Conservation (phyloP, 345 rosid species). For the Pelargonium nanum region DNA sequence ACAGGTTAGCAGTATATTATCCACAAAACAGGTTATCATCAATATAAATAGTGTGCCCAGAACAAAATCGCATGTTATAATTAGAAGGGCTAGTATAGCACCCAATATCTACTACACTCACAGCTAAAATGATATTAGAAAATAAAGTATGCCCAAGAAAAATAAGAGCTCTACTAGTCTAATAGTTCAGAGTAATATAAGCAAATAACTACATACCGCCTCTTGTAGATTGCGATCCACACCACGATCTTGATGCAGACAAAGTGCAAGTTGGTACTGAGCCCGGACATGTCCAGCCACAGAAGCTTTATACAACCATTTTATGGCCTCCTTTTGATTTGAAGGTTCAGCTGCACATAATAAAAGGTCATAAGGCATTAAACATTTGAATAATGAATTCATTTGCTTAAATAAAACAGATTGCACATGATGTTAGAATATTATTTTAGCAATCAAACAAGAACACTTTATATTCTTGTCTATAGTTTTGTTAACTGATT, state of each 20-base stretch:
- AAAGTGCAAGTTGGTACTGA: constrained; percentile 80
- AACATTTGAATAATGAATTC: too few relatives aligned
- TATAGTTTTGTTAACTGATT: too few relatives aligned
- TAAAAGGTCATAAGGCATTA: background rate
- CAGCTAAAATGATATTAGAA: background rate
- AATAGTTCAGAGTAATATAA: background rate
- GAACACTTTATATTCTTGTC: too few relatives aligned
- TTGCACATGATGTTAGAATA: too few relatives aligned
- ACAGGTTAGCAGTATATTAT: too few relatives aligned
- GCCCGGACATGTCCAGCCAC: constrained; percentile 60
- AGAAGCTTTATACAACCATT: constrained; percentile 59
- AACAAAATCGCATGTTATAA: background rate
- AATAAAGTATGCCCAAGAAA: background rate
- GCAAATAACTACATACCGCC: constrained; percentile 37
- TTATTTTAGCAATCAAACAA: too few relatives aligned
- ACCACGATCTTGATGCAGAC: constrained; percentile 65
- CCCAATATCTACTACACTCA: background rate
- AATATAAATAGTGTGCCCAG: too few relatives aligned
- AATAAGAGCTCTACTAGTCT: background rate
- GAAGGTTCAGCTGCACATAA: constrained; percentile 54
- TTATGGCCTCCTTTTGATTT: constrained; percentile 46
- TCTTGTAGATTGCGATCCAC: constrained; percentile 36
- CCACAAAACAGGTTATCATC: too few relatives aligned
- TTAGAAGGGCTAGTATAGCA: background rate
- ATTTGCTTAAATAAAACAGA: too few relatives aligned